These are phyloP conservation scores for Pilasporangium apinafurcum DNA, from an alignment of 352 stramenopile species.

Conservation along the genomic window DNA sequence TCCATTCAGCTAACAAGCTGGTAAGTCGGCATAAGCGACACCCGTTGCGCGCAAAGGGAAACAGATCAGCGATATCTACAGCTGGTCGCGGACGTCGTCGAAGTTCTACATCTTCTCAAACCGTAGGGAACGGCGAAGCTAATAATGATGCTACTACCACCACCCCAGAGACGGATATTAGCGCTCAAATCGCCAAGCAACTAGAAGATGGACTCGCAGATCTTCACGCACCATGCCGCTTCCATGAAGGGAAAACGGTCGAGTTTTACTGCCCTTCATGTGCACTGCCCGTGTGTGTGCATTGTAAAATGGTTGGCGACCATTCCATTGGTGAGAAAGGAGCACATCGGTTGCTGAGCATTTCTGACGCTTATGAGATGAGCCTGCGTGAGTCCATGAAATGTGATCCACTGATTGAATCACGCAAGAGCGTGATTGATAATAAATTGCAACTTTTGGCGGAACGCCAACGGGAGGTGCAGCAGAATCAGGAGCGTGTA, in stretches of 20 bases:
- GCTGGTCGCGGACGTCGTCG: conserved; percentile 19
- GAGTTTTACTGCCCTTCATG: conserved; percentile 78
- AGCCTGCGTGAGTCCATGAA: conserved; percentile 60
- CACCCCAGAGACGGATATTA: too few relatives aligned
- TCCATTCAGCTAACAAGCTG: conserved; percentile 81
- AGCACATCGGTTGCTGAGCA: conserved; percentile 48
- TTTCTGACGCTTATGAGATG: conserved; percentile 60
- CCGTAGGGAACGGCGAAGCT: conserved; percentile 4
- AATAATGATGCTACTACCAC: too few relatives aligned
- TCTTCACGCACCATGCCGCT: conserved; percentile 21
- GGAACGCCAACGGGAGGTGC: conserved; percentile 19
- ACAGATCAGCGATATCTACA: conserved; percentile 8
- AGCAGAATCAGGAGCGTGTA: conserved; percentile 40
- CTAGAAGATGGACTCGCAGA: conserved; percentile 32
- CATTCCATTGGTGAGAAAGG: conserved; percentile 78
- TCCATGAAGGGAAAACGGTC: conserved; percentile 48
- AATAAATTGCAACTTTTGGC: conserved; percentile 41
- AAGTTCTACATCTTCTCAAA: conserved; percentile 23
- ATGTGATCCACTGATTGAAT: conserved; percentile 56
- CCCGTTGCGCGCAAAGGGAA: conserved; percentile 10
- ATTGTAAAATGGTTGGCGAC: conserved; percentile 80
- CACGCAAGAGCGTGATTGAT: conserved; percentile 53
- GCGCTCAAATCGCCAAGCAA: conserved; percentile 31
- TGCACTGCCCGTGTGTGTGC: conserved; percentile 54
- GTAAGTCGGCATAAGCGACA: conserved; percentile 59